These are phyloP conservation scores for Beverwykella pulmonaria DNA, from an alignment of 495 filamentous ascomycete species.

Conservation along the genomic window DNA sequence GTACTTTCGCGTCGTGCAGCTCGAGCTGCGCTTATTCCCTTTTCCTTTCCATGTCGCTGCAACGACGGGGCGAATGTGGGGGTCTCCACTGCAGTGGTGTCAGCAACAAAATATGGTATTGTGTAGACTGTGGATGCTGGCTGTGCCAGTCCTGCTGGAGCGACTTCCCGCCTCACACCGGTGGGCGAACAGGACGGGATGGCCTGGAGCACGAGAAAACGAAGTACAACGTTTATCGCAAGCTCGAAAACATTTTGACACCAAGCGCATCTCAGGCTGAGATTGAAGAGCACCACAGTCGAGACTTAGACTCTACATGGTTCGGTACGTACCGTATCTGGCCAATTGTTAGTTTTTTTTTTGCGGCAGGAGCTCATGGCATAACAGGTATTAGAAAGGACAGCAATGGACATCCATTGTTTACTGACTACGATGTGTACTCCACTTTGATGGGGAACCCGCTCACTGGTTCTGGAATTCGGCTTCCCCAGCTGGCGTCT, in stretches of 20 bases:
- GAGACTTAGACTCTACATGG: slow-evolving; percentile 54
- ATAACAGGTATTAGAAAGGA: slow-evolving; percentile 46
- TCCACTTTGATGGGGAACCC: slow-evolving; percentile 23
- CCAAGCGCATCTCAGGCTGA: not conserved
- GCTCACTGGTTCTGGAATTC: slow-evolving; percentile 15
- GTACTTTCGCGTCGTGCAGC: too few species aligned
- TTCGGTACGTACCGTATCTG: slow-evolving; percentile 47
- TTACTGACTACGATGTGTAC: slow-evolving; percentile 45
- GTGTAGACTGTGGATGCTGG: not conserved
- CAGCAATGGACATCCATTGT: slow-evolving; percentile 48
- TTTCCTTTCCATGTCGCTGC: too few species aligned
- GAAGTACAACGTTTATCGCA: not conserved
- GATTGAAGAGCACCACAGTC: slow-evolving; percentile 24
- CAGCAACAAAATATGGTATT: not conserved
- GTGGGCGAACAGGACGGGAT: not conserved
- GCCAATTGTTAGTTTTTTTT: too few species aligned
- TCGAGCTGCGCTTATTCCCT: too few species aligned
- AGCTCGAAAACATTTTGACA: not conserved
- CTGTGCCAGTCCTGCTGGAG: not conserved
- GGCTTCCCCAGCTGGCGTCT: slow-evolving; percentile 52
- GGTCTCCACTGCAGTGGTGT: too few species aligned
- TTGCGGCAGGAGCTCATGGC: slow-evolving; percentile 40
- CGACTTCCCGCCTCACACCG: not conserved
- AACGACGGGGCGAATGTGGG: too few species aligned
- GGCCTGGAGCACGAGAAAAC: not conserved